Base-by-base conservation (phyloP, 306 rosid species). In the Sesbania bispinosa region DNA sequence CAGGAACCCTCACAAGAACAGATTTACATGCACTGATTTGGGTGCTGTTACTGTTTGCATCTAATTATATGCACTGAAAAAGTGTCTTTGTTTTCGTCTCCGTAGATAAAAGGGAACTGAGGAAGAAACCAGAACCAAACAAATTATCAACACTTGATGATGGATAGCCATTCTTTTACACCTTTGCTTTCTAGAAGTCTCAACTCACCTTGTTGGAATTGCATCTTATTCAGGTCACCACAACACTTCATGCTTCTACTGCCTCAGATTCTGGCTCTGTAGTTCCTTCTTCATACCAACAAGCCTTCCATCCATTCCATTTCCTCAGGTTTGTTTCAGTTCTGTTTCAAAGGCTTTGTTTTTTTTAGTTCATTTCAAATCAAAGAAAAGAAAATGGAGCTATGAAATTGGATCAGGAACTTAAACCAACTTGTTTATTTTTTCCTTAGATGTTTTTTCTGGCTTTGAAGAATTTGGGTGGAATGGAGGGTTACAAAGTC, bases 151-250 rank as follows among this genome's bases (percentile, higher is more conserved):
- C n/a, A 19, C n/a, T 3, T 26, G 5, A 73, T 29, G 23, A 90
- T 85, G 97, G 88, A 73, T 64, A 48, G 18, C 38, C 42, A 75
- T 68, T 50, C 10, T 11, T 84, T 71, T 24, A 35, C 62, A n/a
- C 3, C 69, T 67, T 61, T 74, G 47, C 55, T 69, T 69, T 64
- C 84, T 86, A 63, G 19, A 71, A 53, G 2, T 75, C 67, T 82
- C 67, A 27, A 68, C 80, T 51, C 29, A 16, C n/a, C 14, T 69
- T 14, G 50, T 79, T 57, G 42, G 77, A 48, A 64, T 51, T 45
- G 3, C 60, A 11, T 53, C 74, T 10, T 26, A 14, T 78, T 80
- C 81, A 46, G 7, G 8, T 65, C 24, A 50, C 11, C 41, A 11
- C 36, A 67, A 24, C 29, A 29, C 6, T 15, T 55, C 18, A 42